phyloP scores from a whole-genome alignment of 1,284 basidiomycete species.

The Peniophora sp. region DNA sequence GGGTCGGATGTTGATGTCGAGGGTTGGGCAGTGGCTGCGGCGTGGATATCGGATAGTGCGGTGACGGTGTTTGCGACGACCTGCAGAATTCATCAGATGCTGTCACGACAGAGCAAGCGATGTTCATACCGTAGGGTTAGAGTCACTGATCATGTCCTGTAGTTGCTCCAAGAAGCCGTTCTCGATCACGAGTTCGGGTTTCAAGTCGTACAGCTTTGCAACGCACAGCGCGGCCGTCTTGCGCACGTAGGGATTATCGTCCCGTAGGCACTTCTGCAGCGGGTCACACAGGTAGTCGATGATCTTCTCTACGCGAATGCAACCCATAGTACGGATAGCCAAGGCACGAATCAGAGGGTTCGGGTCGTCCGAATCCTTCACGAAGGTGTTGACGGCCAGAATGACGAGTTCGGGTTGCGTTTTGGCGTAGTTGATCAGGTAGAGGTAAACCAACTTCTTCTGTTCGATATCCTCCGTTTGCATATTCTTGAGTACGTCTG shows the following conservation, averaged over 20 bases:
- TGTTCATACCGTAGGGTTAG: conserved; percentile 86
- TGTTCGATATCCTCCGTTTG: conserved; percentile 91
- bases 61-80: conserved; percentile 95
- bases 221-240: conserved; percentile 96
- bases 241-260: conserved; percentile 96
- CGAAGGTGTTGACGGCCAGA: conserved; percentile 97
- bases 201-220: conserved; percentile 94
- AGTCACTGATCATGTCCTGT: conserved; percentile 88
- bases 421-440: conserved; percentile 98
- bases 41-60: conserved; percentile 91
- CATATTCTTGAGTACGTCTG: conserved; percentile 99
- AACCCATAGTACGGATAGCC: conserved; percentile 97
- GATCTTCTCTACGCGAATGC: conserved; percentile 95
- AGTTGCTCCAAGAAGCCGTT: conserved; percentile 90
- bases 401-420: conserved; percentile 97
- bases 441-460: conserved; percentile 97
- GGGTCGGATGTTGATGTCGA: conserved; percentile 50
- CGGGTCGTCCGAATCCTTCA: conserved; percentile 92
- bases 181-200: conserved; percentile 90
- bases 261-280: conserved; percentile 81
- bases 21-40: conserved; percentile 46
- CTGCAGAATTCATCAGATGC: conserved; percentile 28
- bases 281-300: conserved; percentile 97
- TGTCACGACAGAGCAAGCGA: conserved; percentile 8
- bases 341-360: conserved; percentile 95